Conservation (phyloP, 805 yeast genomes). For the Kluyveromyces dobzhanskii region DNA sequence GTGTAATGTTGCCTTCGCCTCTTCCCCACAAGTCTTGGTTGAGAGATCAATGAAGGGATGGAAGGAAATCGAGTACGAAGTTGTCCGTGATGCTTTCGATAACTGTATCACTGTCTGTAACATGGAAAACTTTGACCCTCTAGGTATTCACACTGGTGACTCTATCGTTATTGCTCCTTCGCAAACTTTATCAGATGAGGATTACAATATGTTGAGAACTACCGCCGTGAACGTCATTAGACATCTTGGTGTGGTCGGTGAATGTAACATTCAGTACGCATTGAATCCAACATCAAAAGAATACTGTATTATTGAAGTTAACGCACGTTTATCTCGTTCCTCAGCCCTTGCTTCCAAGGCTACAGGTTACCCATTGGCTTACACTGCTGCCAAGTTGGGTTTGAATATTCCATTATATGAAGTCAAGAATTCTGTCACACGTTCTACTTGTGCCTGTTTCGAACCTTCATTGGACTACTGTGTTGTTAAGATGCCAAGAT, state of each 20-base stretch:
- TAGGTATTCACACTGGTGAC: slow-evolving; percentile 98
- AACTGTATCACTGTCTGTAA: slow-evolving; percentile 98
- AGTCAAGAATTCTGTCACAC: slow-evolving; percentile 87
- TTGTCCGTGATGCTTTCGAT: slow-evolving; percentile 93
- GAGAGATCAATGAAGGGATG: slow-evolving; percentile 98
- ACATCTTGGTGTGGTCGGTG: slow-evolving; percentile 98
- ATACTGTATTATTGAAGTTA: slow-evolving; percentile 95
- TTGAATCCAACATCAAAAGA: slow-evolving; percentile 89
- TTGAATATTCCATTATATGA: slow-evolving; percentile 86
- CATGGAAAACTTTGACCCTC: slow-evolving; percentile 98
- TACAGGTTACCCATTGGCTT: slow-evolving; percentile 96
- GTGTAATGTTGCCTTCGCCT: slow-evolving; percentile 87
- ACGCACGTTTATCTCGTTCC: slow-evolving; percentile 94
- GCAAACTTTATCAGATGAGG: slow-evolving; percentile 93
- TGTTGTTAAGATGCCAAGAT: slow-evolving; percentile 96
- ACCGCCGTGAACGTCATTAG: slow-evolving; percentile 96
- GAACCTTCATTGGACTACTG: slow-evolving; percentile 96
- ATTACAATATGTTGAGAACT: slow-evolving; percentile 94
- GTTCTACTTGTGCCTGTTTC: slow-evolving; percentile 90
- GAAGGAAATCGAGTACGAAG: slow-evolving; percentile 98
- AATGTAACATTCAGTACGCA: slow-evolving; percentile 96
- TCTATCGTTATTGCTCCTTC: slow-evolving; percentile 98
- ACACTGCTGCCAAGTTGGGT: slow-evolving; percentile 96
- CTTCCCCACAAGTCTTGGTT: slow-evolving; percentile 91
- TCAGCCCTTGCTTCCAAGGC: slow-evolving; percentile 99